Conservation (phyloP, 2,329 filamentous ascomycete species). For the Apiospora kogelbergensis region DNA sequence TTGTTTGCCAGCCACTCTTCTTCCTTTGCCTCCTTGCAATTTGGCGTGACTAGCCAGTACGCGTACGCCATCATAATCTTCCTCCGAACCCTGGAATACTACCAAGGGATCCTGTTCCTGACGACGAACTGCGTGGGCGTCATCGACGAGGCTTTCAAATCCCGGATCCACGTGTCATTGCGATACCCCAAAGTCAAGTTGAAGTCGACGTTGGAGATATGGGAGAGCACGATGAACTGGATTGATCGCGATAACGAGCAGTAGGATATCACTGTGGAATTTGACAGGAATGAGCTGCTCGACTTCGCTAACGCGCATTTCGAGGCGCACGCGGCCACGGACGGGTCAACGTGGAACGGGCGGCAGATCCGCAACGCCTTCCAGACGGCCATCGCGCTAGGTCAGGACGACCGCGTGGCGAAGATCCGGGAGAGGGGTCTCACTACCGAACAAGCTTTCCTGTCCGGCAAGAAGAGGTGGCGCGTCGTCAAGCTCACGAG, state of each 20-base stretch:
- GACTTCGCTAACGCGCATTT: slow-evolving; percentile 18
- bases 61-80: slow-evolving; percentile 13
- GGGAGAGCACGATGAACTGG: slow-evolving; percentile 22
- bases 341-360: slow-evolving; percentile 22
- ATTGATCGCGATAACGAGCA: slow-evolving; percentile 19
- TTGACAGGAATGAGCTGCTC: slow-evolving; percentile 14
- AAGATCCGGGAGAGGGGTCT: slow-evolving; percentile 11
- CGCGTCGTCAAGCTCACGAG: slow-evolving; percentile 12
- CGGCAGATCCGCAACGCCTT: slow-evolving; percentile 28
- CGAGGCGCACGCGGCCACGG: slow-evolving; percentile 11
- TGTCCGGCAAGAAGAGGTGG: slow-evolving; percentile 14
- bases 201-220: slow-evolving; percentile 18
- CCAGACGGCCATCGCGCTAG: slow-evolving; percentile 23
- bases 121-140: slow-evolving; percentile 22
- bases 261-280: slow-evolving; percentile 14
- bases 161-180: slow-evolving; percentile 22
- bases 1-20: neutral
- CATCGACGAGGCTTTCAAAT: slow-evolving; percentile 26
- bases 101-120: slow-evolving; percentile 22
- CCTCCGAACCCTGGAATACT: slow-evolving; percentile 20
- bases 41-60: neutral
- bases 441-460: slow-evolving; percentile 14
- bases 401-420: slow-evolving; percentile 15
- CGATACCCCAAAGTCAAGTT: slow-evolving; percentile 15
- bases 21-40: too few species aligned